Conservation (phyloP, 768 basidiomycete genomes). For the Leccinellum albellum region DNA sequence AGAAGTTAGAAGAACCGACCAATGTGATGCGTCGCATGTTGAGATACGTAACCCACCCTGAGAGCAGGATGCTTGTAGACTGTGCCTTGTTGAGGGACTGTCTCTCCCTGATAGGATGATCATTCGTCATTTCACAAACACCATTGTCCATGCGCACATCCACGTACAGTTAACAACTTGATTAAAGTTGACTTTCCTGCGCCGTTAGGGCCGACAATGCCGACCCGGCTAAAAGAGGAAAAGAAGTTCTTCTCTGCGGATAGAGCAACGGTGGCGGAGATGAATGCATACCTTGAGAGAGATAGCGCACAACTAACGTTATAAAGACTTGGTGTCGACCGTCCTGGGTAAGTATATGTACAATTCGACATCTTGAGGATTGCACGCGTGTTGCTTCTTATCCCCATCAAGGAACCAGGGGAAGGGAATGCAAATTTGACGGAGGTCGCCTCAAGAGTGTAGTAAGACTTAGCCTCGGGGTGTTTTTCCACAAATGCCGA, state of each 20-base stretch:
- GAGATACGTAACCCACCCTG: conserved; percentile 94
- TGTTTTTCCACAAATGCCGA: conserved; percentile 85
- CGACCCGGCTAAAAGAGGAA: conserved; percentile 65
- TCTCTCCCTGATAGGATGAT: conserved; percentile 65
- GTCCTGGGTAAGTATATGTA: conserved; percentile 92
- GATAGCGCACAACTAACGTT: conserved; percentile 91
- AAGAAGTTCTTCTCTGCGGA: conserved; percentile 17
- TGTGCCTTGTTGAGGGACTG: conserved; percentile 82
- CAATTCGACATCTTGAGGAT: conserved; percentile 90
- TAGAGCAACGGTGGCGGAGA: conserved; percentile 20
- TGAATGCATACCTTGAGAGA: conserved; percentile 68
- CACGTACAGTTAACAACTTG: conserved; percentile 80
- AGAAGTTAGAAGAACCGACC: conserved; percentile 39
- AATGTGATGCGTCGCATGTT: conserved; percentile 97
- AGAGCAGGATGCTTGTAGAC: conserved; percentile 94
- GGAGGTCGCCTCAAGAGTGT: conserved; percentile 88
- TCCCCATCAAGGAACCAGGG: conserved; percentile 95
- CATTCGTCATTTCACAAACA: conserved; percentile 11
- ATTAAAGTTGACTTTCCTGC: conserved; percentile 96
- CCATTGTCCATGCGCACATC: conserved; percentile 2
- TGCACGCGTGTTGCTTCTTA: conserved; percentile 91
- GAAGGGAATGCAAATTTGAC: conserved; percentile 96
- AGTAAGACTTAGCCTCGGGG: conserved; percentile 94
- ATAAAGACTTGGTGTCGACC: conserved; percentile 71
- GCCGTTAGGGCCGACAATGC: conserved; percentile 89